Percentiles rank a stretch among this genome's conserved stretches.
phyloP scores from a whole-genome alignment of 202 grass and related monocot genomes.

The Carex arenaria region DNA sequence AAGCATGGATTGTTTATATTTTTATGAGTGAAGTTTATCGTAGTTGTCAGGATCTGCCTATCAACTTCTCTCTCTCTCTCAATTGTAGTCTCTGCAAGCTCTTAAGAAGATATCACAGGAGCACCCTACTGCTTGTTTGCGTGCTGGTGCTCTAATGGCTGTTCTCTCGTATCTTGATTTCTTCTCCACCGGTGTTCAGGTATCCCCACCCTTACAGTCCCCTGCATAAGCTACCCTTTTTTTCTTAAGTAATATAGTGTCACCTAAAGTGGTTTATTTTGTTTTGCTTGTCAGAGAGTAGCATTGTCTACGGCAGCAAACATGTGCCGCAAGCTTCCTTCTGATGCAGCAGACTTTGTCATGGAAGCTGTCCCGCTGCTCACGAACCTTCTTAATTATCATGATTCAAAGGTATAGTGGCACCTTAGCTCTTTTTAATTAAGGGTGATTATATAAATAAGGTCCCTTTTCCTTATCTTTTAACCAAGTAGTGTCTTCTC shows the following conservation, averaged over 20 bases:
- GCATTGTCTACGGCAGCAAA: conserved; percentile 86
- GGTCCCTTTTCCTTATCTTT: background rate
- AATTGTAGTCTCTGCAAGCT: conserved; percentile 83
- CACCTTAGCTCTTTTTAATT: background rate
- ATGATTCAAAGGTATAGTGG: conserved; percentile 70
- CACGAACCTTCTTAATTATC: conserved; percentile 86
- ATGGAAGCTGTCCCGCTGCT: conserved; percentile 88
- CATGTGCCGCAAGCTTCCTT: conserved; percentile 92
- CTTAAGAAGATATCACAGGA: conserved; percentile 94
- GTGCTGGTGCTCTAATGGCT: conserved; percentile 90
- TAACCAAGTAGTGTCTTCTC: background rate
- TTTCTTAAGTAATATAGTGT: background rate
- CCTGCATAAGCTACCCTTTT: background rate
- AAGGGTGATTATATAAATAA: background rate
- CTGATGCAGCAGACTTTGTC: conserved; percentile 90
- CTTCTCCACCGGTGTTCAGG: conserved; percentile 93
- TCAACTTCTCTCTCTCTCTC: conserved; percentile 7
- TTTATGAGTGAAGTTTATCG: background rate
- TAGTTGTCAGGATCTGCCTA: background rate
- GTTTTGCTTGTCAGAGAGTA: conserved; percentile 56
- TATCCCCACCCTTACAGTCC: conserved; percentile 4
- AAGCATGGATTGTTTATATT: background rate
- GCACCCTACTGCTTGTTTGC: conserved; percentile 85
- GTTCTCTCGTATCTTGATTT: conserved; percentile 96
- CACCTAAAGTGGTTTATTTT: conserved; percentile 21